Conservation (phyloP, 805 yeast genomes). For the Candida succiphila region DNA sequence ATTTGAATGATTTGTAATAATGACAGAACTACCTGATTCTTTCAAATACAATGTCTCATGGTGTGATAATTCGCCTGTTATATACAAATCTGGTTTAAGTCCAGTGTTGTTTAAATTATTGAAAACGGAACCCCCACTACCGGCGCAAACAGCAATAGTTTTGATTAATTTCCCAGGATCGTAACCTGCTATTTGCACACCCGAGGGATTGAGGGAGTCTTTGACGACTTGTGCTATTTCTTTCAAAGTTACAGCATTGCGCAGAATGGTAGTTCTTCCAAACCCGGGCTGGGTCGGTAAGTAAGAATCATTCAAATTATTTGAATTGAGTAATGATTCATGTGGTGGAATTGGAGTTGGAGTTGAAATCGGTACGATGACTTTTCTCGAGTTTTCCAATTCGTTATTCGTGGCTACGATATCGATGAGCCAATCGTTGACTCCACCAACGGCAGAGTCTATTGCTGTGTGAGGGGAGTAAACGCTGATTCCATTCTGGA, state of each 20-base stretch:
- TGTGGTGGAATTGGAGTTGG: too few relatives aligned
- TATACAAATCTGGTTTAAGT: slow-evolving; percentile 52
- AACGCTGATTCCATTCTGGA: slow-evolving; percentile 74
- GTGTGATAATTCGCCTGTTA: slow-evolving; percentile 92
- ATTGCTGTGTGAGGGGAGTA: slow-evolving; percentile 96
- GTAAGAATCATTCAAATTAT: too few relatives aligned
- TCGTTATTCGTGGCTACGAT: slow-evolving; percentile 27
- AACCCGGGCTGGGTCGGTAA: slow-evolving; percentile 55
- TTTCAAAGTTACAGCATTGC: slow-evolving; percentile 29
- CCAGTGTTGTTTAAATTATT: slow-evolving; percentile 11
- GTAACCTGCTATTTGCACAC: slow-evolving; percentile 54
- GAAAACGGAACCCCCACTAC: slow-evolving; percentile 81
- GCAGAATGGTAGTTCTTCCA: slow-evolving; percentile 61
- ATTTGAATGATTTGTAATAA: slow-evolving; percentile 83
- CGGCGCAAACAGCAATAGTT: slow-evolving; percentile 85
- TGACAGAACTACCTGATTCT: slow-evolving; percentile 63
- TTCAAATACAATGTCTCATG: slow-evolving; percentile 72
- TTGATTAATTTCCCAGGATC: slow-evolving; percentile 25
- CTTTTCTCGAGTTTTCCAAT: slow-evolving; percentile 32
- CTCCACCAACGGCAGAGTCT: slow-evolving; percentile 89
- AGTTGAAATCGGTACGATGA: too few relatives aligned
- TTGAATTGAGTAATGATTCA: too few relatives aligned
- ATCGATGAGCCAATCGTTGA: slow-evolving; percentile 81
- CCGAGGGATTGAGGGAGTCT: slow-evolving; percentile 33
- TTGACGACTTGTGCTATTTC: slow-evolving; percentile 45